phyloP scores from a whole-genome alignment of 768 basidiomycete genomes.

The Mrakia hoshinonis region DNA sequence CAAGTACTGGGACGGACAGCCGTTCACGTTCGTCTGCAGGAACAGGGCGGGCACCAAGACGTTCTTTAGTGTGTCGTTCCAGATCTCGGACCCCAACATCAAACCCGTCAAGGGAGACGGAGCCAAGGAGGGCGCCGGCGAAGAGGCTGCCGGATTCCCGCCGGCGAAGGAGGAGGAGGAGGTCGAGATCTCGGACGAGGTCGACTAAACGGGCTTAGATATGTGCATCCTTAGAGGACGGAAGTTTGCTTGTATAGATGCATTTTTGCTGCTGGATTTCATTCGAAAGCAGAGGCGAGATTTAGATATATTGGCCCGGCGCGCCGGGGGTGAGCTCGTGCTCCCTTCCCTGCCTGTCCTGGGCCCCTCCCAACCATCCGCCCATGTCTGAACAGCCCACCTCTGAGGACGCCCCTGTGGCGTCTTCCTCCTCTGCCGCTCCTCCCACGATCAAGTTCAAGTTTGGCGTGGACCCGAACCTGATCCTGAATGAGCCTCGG shows the following conservation, averaged over 20 bases:
- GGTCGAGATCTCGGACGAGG: conserved; percentile 10
- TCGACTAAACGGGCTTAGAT: background rate
- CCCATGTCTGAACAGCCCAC: background rate
- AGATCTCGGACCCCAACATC: conserved; percentile 11
- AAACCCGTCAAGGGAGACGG: background rate
- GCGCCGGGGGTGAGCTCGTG: no score
- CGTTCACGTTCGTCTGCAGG: conserved; percentile 26
- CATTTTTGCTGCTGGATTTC: background rate
- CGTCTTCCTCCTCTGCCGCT: background rate
- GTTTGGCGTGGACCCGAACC: conserved; percentile 18
- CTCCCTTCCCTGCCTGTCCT: no score
- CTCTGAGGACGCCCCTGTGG: background rate
- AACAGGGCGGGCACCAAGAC: conserved; percentile 19
- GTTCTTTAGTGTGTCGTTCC: conserved; percentile 24
- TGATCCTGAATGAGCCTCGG: conserved; percentile 23
- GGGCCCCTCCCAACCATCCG: no score
- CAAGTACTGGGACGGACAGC: conserved; percentile 30
- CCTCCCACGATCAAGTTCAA: conserved; percentile 10
- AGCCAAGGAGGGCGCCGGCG: background rate
- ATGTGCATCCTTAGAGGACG: background rate
- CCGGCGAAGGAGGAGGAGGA: background rate
- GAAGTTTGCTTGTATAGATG: background rate
- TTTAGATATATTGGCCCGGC: no score
- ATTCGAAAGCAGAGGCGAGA: no score
- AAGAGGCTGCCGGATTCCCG: background rate